Evolutionary conservation across 2,329 filamentous ascomycete genomes (phyloP).

Genomic region (Penicillium paneum): DNA sequence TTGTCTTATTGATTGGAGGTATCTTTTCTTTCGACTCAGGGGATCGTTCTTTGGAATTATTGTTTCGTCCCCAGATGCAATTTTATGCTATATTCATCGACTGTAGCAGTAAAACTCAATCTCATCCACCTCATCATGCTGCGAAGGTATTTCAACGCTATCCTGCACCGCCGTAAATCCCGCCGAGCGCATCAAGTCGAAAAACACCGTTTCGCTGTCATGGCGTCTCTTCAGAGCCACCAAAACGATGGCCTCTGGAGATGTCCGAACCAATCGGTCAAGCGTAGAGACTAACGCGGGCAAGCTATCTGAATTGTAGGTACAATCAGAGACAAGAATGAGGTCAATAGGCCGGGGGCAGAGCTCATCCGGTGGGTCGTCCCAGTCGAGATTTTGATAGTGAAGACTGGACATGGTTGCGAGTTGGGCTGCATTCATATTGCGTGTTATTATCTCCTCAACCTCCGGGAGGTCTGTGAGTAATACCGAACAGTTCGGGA

Average conservation of each 20-base stretch:
- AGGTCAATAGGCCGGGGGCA: constrained; percentile 50
- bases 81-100: background rate
- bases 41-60: background rate
- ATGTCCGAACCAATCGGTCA: constrained; percentile 45
- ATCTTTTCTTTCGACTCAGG: background rate
- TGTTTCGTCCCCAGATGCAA: background rate
- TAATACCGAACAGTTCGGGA: constrained; percentile 52
- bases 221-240: constrained; percentile 67
- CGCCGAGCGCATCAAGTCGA: constrained; percentile 54
- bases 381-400: constrained; percentile 63
- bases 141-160: constrained; percentile 37
- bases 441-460: constrained; percentile 57
- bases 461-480: constrained; percentile 67
- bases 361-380: constrained; percentile 49
- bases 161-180: constrained; percentile 34
- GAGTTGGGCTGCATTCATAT: constrained; percentile 48
- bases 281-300: constrained; percentile 61
- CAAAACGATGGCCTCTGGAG: constrained; percentile 52
- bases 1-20: background rate
- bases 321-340: constrained; percentile 67
- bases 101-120: constrained; percentile 41
- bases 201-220: constrained; percentile 64
- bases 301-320: constrained; percentile 67
- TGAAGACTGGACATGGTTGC: constrained; percentile 43
- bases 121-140: constrained; percentile 34